Evolutionary conservation across 2,329 filamentous ascomycete species (phyloP).

Genomic region (Epichloe hybrida): DNA sequence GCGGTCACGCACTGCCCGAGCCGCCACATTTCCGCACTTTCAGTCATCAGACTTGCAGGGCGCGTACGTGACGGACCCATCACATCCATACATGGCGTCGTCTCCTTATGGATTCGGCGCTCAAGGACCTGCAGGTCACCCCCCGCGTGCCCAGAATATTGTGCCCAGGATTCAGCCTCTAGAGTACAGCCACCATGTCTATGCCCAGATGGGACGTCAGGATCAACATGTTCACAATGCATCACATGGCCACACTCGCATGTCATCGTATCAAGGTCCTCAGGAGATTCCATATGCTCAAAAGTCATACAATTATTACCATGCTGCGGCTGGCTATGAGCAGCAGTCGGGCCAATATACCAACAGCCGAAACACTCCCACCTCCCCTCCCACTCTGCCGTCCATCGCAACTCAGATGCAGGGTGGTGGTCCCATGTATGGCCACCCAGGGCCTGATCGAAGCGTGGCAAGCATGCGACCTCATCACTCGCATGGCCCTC

Average conservation of each 20-base stretch:
- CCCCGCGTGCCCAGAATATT: conserved; percentile 11
- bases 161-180: conserved; percentile 13
- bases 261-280: conserved; percentile 1
- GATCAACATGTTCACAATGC: neutral
- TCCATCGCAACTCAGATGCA: conserved; percentile 13
- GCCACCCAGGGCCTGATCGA: neutral
- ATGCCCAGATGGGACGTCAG: neutral
- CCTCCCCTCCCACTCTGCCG: conserved; percentile 11
- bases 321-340: neutral
- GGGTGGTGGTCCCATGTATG: neutral
- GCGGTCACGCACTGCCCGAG: conserved; percentile 9
- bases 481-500: neutral
- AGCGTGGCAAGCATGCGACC: neutral
- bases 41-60: neutral
- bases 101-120: conserved; percentile 3
- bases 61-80: neutral
- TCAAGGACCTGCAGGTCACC: neutral
- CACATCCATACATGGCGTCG: conserved; percentile 4
- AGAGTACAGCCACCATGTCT: conserved; percentile 7
- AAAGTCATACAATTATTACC: neutral
- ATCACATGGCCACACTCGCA: conserved; percentile 1
- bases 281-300: neutral
- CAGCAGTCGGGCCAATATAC: neutral
- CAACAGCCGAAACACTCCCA: conserved; percentile 1
- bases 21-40: conserved; percentile 1